Percentiles rank a stretch among this genome's conserved stretches.
phyloP scores from a whole-genome alignment of 208 protist genomes.

The Crithidia fasciculata region DNA sequence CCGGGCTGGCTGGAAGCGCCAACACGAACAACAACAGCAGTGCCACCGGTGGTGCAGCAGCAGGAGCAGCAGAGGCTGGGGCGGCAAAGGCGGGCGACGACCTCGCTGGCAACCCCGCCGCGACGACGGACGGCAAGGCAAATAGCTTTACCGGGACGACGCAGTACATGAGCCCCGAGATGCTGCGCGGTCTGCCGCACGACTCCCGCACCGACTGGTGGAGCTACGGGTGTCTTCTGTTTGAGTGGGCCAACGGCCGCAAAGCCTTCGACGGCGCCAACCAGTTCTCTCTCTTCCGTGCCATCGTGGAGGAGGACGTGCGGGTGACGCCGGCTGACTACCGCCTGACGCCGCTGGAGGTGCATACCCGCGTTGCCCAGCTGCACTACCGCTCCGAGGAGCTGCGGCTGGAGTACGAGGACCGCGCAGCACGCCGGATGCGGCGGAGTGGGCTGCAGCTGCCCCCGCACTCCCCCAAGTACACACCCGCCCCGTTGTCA shows the following conservation, averaged over 20 bases:
- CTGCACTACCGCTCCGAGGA: constrained; percentile 65
- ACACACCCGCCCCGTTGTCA: not conserved
- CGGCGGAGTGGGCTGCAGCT: not conserved
- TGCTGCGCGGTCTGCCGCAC: constrained; percentile 85
- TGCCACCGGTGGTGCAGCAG: not conserved
- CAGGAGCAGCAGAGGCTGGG: not conserved
- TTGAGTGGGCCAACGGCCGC: constrained; percentile 94
- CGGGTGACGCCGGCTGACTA: constrained; percentile 63
- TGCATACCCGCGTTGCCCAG: constrained; percentile 71
- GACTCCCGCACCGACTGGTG: constrained; percentile 96
- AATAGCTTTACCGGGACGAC: constrained; percentile 95
- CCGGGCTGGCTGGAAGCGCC: constrained; percentile 9
- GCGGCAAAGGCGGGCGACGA: not conserved
- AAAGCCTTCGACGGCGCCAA: constrained; percentile 75
- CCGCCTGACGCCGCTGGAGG: constrained; percentile 67
- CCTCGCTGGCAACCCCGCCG: not conserved
- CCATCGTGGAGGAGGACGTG: constrained; percentile 84
- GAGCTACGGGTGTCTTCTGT: constrained; percentile 95
- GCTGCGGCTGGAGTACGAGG: constrained; percentile 29
- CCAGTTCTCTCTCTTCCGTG: constrained; percentile 63
- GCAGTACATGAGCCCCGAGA: constrained; percentile 95
- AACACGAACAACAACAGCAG: constrained; percentile 8
- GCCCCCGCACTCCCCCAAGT: not conserved
- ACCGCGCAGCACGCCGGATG: constrained; percentile 16
- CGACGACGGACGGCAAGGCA: constrained; percentile 29